These are phyloP conservation scores for Fusarium sp. DNA, from an alignment of 2,329 filamentous ascomycete species.

Conservation along the genomic window DNA sequence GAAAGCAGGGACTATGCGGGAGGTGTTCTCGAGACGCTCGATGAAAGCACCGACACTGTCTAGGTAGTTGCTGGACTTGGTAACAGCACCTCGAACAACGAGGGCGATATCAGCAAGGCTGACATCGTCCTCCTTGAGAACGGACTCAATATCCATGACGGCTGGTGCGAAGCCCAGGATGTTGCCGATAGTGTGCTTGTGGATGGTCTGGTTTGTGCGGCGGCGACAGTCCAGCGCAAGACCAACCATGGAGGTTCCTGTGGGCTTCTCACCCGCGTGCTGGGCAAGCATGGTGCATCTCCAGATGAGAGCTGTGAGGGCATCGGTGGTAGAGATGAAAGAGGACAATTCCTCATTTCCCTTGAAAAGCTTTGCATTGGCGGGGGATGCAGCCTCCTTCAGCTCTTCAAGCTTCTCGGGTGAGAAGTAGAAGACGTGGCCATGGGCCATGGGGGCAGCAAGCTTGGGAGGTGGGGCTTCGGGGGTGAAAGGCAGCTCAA, in stretches of 20 bases:
- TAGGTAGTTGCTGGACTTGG: constrained; percentile 18
- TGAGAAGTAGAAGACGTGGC: constrained; percentile 24
- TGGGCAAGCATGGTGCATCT: constrained; percentile 19
- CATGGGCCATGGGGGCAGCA: constrained; percentile 8
- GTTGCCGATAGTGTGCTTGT: constrained; percentile 17
- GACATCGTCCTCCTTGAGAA: not conserved
- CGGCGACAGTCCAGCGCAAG: constrained; percentile 22
- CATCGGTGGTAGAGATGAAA: constrained; percentile 20
- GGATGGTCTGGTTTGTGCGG: constrained; percentile 9
- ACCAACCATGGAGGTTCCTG: constrained; percentile 8
- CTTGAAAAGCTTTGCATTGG: constrained; percentile 1
- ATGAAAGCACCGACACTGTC: constrained; percentile 2
- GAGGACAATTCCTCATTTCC: not conserved
- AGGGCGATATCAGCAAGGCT: constrained; percentile 19
- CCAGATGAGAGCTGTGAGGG: constrained; percentile 22
- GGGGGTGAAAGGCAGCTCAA: constrained; percentile 18
- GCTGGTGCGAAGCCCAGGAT: constrained; percentile 23
- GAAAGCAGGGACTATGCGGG: constrained; percentile 1
- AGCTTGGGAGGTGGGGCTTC: constrained; percentile 16
- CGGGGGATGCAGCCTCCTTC: not conserved
- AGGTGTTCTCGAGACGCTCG: constrained; percentile 1
- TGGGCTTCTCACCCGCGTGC: not conserved
- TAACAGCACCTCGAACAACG: constrained; percentile 3
- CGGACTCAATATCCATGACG: constrained; percentile 11
- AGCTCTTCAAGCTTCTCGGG: constrained; percentile 6